These are phyloP conservation scores for Naegleria gruberi DNA, from an alignment of 208 protist genomes.

Conservation along the genomic window DNA sequence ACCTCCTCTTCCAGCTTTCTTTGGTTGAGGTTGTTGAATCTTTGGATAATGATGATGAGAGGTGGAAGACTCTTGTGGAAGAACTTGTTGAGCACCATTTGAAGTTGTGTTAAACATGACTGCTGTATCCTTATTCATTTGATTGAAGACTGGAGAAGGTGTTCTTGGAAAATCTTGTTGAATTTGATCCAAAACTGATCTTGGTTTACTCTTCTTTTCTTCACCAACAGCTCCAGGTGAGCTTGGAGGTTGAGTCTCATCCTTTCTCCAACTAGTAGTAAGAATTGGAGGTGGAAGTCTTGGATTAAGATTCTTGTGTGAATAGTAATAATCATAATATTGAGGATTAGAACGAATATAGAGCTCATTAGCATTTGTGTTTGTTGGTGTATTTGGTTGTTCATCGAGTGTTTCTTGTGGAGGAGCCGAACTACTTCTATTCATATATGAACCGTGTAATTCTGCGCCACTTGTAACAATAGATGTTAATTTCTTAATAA, in stretches of 20 bases:
- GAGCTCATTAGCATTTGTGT: background rate
- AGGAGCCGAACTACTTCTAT: background rate
- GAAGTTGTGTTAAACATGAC: background rate
- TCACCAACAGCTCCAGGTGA: background rate
- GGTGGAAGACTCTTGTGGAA: background rate
- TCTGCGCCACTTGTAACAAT: background rate
- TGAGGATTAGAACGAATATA: background rate
- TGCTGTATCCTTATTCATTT: background rate
- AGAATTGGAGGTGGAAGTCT: constrained; percentile 7
- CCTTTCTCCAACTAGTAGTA: background rate
- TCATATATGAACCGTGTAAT: background rate
- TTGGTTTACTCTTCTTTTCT: background rate
- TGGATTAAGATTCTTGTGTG: background rate
- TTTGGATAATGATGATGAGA: background rate
- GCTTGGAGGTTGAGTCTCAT: background rate
- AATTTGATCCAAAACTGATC: background rate
- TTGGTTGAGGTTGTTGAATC: background rate
- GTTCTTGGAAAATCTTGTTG: constrained; percentile 19
- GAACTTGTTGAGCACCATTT: background rate
- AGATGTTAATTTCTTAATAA: background rate
- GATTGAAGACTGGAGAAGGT: background rate
- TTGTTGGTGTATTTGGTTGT: background rate
- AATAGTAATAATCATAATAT: constrained; percentile 11
- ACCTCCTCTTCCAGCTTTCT: background rate
- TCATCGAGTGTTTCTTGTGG: background rate